Evolutionary conservation across 148 eudicot genomes (phyloP), one percentile per base, ranked within the genome.

Genomic region (Spergularia bocconei): DNA sequence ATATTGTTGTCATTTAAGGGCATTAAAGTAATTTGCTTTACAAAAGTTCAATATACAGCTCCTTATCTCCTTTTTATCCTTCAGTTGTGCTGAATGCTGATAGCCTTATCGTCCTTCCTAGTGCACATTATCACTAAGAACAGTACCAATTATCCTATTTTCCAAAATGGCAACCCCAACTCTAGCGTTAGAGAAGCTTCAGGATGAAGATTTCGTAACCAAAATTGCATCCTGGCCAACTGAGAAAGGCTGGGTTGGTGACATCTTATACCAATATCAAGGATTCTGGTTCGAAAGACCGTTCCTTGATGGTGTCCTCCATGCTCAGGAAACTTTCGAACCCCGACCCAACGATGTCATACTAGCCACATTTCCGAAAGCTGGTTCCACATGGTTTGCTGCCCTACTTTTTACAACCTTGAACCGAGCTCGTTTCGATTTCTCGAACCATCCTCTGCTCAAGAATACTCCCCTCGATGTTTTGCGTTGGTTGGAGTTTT

Each of bases 361-460:
- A 54, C 17, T 82, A 25, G 73, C 71, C 62, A 78, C 82, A 55
- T 6, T 66, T 10, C 79, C 85, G 0, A 78, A 79, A 67, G 75
- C 77, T 0, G 80, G 85, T 21, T 75, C 82, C 20, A 75, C 67
- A 0, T 82, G 85, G 82, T 55, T 75, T 52, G 69, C 47, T 39
- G 77, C 82, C 36, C 81, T 82, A 19, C 56, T 76, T n/a, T 82
- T 75, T 44, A 67, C 82, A 2, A 67, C 50, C 39, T 51, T 72
- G 38, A 82, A 79, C 44, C 66, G 78, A 72, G 54, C 63, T 61
- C 55, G 38, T 4, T 79, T 36, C 33, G 61, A 82, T 29, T 61
- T 39, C 17, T 63, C 53, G 23, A 58, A 38, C 2, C 75, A 72
- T 48, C 67, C 75, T 0, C 44, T 72, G 17, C 64, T 58, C 25